These are phyloP conservation scores for Calonectria leucothoes DNA, from an alignment of 2,329 filamentous ascomycete species.

Conservation along the genomic window DNA sequence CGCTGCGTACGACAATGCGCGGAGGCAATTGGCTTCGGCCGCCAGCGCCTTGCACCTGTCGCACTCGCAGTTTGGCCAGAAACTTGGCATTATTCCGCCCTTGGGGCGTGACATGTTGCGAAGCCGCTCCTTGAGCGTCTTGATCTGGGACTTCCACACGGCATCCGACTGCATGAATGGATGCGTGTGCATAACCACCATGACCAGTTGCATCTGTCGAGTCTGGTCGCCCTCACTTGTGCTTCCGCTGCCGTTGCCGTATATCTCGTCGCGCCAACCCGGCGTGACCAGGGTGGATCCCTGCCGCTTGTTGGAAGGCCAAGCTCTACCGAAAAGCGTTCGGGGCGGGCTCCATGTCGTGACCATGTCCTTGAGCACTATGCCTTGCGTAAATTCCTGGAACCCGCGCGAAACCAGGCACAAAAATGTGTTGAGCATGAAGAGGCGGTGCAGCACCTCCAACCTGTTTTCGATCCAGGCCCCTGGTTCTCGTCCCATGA, in stretches of 20 bases:
- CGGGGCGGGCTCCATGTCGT: background rate
- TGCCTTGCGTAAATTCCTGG: background rate
- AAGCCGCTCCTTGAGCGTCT: background rate
- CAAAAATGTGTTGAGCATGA: background rate
- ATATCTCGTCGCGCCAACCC: background rate
- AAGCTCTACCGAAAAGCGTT: background rate
- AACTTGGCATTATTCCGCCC: background rate
- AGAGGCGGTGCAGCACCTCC: background rate
- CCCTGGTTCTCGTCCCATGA: background rate
- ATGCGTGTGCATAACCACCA: background rate
- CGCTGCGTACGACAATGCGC: background rate
- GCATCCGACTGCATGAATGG: background rate
- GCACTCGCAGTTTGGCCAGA: background rate
- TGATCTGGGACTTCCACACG: background rate
- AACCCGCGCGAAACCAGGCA: background rate
- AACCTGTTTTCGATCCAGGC: background rate
- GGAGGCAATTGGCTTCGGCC: background rate
- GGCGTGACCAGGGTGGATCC: background rate
- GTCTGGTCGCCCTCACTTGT: background rate
- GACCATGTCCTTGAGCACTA: background rate
- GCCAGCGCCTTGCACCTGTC: background rate
- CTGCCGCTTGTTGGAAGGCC: background rate
- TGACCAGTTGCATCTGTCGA: background rate
- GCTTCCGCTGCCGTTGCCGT: background rate
- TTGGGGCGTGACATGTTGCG: background rate